Evolutionary conservation across 495 filamentous ascomycete species (phyloP), one percentile per base, ranked within the genome.

Genomic region (Glarea lozoyensis): DNA sequence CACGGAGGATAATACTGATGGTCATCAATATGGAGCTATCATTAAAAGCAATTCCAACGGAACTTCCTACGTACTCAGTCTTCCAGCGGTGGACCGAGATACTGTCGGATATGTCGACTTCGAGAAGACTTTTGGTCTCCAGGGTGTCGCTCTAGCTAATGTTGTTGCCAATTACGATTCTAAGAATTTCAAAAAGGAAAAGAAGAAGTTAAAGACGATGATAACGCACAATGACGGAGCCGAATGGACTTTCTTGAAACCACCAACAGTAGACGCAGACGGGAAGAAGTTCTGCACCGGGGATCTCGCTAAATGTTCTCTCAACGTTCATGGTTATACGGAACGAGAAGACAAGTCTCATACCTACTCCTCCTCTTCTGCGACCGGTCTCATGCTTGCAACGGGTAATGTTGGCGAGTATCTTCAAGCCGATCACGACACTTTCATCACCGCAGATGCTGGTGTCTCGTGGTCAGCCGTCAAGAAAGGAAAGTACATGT

Each of bases 1-100:
- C 12, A 86, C 79, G 2, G 81, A 86, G 37, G 80, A 80, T 43
- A 68, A 66, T 19, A 62, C 63, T 6, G 53, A 66, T 18, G 79
- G 70, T 2, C 72, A 70, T 24, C 76, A 79, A 41, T 87, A 83
- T 49, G 92, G 92, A n/a, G 78, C 78, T 18, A 81, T 99, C 40
- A 72, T 99, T 56, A 97, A 97, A 72, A 94, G 87, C 52, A 99
- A 99, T 63, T 95, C 86, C 53, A 97, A 97, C 56, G 92, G 92
- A 27, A 97, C 92, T 0, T 89, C 83, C 2, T 99, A 96, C 52
- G 85, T 93, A 16, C 65, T 89, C 37, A 89, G 83, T 60, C 64
- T 90, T 7, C 63, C 72, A 36, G 74, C 71, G 0, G 84, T 96
- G 52, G 94, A 94, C 60, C 73, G 83, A 42, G 77, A 94, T 51